phyloP scores from a whole-genome alignment of 257 asterid genomes.

The Cordia subcordata region DNA sequence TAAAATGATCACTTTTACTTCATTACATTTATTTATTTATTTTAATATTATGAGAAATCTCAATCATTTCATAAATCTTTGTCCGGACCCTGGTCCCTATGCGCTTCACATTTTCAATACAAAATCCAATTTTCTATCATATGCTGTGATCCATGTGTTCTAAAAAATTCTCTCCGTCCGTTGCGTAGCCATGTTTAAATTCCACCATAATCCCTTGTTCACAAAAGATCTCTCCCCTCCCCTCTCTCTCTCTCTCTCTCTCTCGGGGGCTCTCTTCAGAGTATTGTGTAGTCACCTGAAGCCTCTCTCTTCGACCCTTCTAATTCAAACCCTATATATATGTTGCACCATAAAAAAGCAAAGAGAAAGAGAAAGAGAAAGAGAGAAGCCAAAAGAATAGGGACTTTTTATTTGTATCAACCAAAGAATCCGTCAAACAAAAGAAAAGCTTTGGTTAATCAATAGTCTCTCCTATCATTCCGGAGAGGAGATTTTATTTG shows the following conservation, averaged over 20 bases:
- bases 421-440: background rate
- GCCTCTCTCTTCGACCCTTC: background rate
- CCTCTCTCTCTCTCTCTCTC: background rate
- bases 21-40: too few relatives aligned
- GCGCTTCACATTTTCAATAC: background rate
- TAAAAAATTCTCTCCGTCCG: background rate
- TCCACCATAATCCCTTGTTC: background rate
- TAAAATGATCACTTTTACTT: too few relatives aligned
- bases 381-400: background rate
- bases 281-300: background rate
- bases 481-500: conserved; percentile 5
- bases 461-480: conserved; percentile 5
- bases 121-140: background rate
- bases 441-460: background rate
- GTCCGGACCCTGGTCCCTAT: background rate
- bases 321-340: background rate
- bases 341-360: conserved; percentile 3
- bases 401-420: too few relatives aligned
- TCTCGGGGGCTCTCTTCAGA: background rate
- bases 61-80: too few relatives aligned
- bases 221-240: background rate
- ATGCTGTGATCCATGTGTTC: background rate
- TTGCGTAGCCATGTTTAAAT: background rate
- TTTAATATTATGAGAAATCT: too few relatives aligned
- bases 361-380: background rate